A percentile compares a stretch with the other conserved stretches of the same genome.
Evolutionary conservation across 1,284 basidiomycete genomes (phyloP).

Genomic region (Naganishia liquefaciens): DNA sequence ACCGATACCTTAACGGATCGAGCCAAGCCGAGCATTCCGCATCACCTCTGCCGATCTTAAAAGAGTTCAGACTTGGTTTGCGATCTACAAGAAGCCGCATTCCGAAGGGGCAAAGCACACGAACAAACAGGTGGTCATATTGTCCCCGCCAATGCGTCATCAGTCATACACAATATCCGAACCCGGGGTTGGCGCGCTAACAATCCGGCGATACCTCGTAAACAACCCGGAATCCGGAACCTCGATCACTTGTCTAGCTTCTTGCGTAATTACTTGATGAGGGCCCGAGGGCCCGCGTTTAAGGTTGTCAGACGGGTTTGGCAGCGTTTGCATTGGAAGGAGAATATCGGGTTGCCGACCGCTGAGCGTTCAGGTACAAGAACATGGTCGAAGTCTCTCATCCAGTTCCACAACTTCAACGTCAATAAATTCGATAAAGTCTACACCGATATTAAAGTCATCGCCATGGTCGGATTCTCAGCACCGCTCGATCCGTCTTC

Average conservation of each 20-base stretch:
- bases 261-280: not conserved
- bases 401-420: not conserved
- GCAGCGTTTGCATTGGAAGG: no score
- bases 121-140: not conserved
- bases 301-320: not conserved
- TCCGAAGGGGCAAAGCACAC: not conserved
- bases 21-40: no score
- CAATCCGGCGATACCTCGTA: not conserved
- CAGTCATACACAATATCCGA: not conserved
- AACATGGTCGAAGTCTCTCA: no score
- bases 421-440: not conserved
- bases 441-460: not conserved
- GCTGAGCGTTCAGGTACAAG: no score
- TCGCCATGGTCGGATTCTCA: conserved; percentile 14
- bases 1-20: no score
- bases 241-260: not conserved
- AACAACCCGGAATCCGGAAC: not conserved
- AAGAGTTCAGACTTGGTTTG: no score
- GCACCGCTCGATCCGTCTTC: conserved; percentile 18
- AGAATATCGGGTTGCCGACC: no score
- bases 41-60: no score
- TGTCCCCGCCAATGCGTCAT: not conserved
- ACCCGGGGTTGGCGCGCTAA: not conserved
- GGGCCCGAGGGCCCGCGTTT: conserved; percentile 1
- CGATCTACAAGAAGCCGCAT: no score